phyloP scores from a whole-genome alignment of 345 rosid genomes.

The Physaria fendleri region DNA sequence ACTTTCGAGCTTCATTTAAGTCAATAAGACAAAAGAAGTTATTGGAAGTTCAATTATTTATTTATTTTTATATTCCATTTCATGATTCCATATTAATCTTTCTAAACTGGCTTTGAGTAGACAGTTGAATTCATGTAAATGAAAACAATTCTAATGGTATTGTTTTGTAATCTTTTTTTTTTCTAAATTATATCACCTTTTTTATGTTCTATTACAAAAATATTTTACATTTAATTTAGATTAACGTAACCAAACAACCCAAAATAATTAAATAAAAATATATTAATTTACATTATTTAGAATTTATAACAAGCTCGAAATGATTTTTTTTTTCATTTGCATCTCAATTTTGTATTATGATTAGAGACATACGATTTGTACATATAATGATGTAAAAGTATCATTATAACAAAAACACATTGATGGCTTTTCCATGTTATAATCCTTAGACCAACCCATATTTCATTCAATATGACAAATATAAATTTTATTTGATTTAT shows the following conservation, averaged over 20 bases:
- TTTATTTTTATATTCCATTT: background rate
- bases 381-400: background rate
- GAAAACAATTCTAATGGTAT: too few species aligned
- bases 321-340: background rate
- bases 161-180: too few species aligned
- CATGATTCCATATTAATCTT: background rate
- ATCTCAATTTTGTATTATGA: background rate
- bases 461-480: background rate
- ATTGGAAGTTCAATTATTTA: background rate
- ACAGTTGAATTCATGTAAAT: too few species aligned
- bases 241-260: background rate
- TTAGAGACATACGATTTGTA: background rate
- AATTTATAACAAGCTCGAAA: background rate
- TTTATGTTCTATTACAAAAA: background rate
- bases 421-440: background rate
- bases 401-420: background rate
- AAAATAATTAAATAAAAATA: background rate
- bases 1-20: slow-evolving; percentile 17
- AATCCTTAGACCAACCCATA: background rate
- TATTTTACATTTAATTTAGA: background rate
- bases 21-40: slow-evolving; percentile 6
- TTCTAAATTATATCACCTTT: background rate
- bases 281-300: background rate
- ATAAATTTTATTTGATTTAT: background rate
- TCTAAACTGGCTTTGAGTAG: background rate